These are phyloP conservation scores for Kodamaea anthophila DNA, from an alignment of 1,139 yeast genomes.

Conservation along the genomic window DNA sequence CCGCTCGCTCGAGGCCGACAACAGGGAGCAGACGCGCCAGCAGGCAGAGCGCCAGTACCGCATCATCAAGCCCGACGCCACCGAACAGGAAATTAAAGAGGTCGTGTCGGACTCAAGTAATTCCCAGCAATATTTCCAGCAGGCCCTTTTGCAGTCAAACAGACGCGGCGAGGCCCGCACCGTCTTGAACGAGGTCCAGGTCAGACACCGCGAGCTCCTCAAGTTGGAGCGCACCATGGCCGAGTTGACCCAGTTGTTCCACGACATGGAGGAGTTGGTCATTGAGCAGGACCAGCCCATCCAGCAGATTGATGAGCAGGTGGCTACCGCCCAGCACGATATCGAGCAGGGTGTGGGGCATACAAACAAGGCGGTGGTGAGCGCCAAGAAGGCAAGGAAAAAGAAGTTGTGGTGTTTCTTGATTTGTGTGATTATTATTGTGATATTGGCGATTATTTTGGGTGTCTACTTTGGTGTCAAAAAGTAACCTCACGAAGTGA, in stretches of 20 bases:
- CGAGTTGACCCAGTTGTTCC: slow-evolving; percentile 89
- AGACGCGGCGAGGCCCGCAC: slow-evolving; percentile 97
- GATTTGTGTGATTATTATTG: slow-evolving; percentile 54
- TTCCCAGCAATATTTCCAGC: slow-evolving; percentile 89
- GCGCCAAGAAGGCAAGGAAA: slow-evolving; percentile 86
- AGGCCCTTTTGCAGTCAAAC: slow-evolving; percentile 85
- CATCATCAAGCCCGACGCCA: slow-evolving; percentile 89
- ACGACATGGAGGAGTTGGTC: slow-evolving; percentile 94
- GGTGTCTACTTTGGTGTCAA: slow-evolving; percentile 38
- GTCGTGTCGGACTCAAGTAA: slow-evolving; percentile 69
- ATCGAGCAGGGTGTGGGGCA: slow-evolving; percentile 94
- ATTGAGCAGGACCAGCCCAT: slow-evolving; percentile 92
- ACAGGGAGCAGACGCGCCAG: slow-evolving; percentile 75
- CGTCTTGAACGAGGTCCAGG: slow-evolving; percentile 91
- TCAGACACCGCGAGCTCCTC: slow-evolving; percentile 91
- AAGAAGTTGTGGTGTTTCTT: slow-evolving; percentile 86
- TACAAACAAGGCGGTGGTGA: slow-evolving; percentile 81
- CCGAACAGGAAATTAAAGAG: slow-evolving; percentile 73
- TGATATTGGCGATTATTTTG: slow-evolving; percentile 65
- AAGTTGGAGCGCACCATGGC: slow-evolving; percentile 95
- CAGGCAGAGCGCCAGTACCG: slow-evolving; percentile 92
- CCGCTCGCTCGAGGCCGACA: slow-evolving; percentile 80
- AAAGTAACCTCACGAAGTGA: too few relatives aligned
- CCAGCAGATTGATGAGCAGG: slow-evolving; percentile 76
- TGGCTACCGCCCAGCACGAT: slow-evolving; percentile 79